A percentile compares a stretch with the other conserved stretches of the same genome.
These are phyloP conservation scores for Yamadazyma philogaea DNA, from an alignment of 805 yeast genomes.

Conservation along the genomic window DNA sequence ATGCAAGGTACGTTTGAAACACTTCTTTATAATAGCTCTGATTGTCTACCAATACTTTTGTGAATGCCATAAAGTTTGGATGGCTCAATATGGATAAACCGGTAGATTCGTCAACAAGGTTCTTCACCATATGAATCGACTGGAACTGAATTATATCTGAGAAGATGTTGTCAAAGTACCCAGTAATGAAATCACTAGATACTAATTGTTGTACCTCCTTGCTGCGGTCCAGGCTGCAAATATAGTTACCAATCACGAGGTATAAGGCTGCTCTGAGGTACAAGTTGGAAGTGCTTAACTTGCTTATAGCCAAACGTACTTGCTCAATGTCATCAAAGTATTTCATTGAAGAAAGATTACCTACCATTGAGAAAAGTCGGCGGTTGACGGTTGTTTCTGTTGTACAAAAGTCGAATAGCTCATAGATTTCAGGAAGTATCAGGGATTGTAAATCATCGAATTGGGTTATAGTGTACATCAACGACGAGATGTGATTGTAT, in stretches of 20 bases:
- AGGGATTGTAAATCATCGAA: conserved; percentile 16
- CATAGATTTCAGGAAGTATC: conserved; percentile 7
- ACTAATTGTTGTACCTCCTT: conserved; percentile 9
- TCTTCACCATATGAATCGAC: conserved; percentile 33
- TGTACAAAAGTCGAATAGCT: conserved; percentile 10
- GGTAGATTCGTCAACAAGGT: conserved; percentile 20
- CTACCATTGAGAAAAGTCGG: conserved; percentile 32
- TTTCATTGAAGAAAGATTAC: conserved; percentile 33
- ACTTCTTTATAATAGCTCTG: conserved; percentile 34
- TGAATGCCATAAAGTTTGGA: conserved; percentile 16
- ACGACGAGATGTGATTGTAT: conserved; percentile 12
- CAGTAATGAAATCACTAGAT: conserved; percentile 15
- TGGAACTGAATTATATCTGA: conserved; percentile 38
- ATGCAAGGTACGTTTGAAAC: conserved; percentile 23
- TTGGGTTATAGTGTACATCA: conserved; percentile 21
- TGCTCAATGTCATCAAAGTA: conserved; percentile 20
- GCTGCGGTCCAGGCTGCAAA: conserved; percentile 20
- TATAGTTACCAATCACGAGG: conserved; percentile 35
- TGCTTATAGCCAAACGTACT: conserved; percentile 17
- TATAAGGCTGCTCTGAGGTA: conserved; percentile 31
- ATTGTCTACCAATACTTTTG: conserved; percentile 33
- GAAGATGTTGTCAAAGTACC: conserved; percentile 20
- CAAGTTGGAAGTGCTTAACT: conserved; percentile 12
- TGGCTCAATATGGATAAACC: conserved; percentile 16
- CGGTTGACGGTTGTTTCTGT: conserved; percentile 16